Base-by-base conservation (phyloP, 2,329 filamentous ascomycete species). In the Fusarium sp. region DNA sequence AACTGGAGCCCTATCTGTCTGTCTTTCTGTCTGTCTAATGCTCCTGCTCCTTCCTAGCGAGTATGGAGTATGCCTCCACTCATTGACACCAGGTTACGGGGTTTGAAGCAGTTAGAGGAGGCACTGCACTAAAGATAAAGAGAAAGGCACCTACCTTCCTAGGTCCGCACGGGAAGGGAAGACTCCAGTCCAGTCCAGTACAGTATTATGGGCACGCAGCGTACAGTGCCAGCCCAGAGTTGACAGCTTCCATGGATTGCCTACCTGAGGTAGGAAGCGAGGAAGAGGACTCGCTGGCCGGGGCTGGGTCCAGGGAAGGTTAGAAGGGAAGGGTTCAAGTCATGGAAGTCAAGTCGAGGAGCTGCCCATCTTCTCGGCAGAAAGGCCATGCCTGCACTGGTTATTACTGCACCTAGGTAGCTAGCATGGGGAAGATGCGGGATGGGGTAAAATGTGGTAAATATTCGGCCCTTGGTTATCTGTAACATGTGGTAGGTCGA, bases 401-500 rank as follows among this genome's bases (percentile, higher is more conserved):
- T 9, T 25, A 25, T 25, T 25, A 8, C 10, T 25, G 25, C 10
- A 25, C 15, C 18, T 36, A 47, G 51, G 25, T 25, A 25, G 18
- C 18, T 36, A 47, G 51, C 50, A 58, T 59, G 57, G 43, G 52
- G 61, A 59, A 60, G 55, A 69, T 60, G 64, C 47, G 69, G 59
- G 58, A 69, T 66, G 66, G 66, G 67, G 53, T 64, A 70, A 67
- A 64, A 57, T 49, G 48, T 68, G 53, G 64, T 67, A 59, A 63
- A 68, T 66, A 63, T 58, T 68, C 65, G 66, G 66, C 60, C 66
- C 60, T 69, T 58, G 60, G 27, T 31, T 54, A 68, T 68, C 60
- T 69, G 66, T 66, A 66, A 69, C 66, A 68, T 68, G 65, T 66
- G 66, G 66, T 69, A 68, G 65, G 66, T 61, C 51, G 60, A 41